phyloP scores from a whole-genome alignment of 768 basidiomycete genomes.

The Lenzites betulinus region DNA sequence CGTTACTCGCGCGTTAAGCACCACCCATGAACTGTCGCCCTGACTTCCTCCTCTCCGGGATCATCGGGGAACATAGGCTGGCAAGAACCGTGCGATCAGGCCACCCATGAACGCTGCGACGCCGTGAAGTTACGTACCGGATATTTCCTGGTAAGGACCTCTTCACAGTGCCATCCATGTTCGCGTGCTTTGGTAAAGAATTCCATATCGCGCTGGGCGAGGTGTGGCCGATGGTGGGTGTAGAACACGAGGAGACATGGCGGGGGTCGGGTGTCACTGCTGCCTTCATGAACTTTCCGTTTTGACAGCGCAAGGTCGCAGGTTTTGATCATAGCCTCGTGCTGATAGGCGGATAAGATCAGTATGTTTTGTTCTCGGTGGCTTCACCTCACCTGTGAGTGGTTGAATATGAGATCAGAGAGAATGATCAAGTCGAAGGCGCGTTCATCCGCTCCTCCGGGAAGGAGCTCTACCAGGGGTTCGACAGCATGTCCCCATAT shows the following conservation, averaged over 20 bases:
- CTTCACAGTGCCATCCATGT: slow-evolving; percentile 72
- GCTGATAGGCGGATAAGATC: slow-evolving; percentile 44
- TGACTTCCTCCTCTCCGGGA: slow-evolving; percentile 71
- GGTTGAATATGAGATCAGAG: slow-evolving; percentile 94
- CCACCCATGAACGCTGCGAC: neutral
- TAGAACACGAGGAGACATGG: slow-evolving; percentile 79
- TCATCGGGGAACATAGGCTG: slow-evolving; percentile 93
- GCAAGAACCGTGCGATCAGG: neutral
- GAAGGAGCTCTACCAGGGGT: slow-evolving; percentile 42
- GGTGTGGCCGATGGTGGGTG: slow-evolving; percentile 84
- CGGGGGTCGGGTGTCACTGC: slow-evolving; percentile 10
- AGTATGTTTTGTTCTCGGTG: neutral
- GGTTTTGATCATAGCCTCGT: slow-evolving; percentile 76
- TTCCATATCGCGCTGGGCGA: slow-evolving; percentile 78
- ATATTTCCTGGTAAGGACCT: slow-evolving; percentile 64
- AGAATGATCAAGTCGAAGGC: slow-evolving; percentile 82
- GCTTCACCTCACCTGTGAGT: slow-evolving; percentile 69
- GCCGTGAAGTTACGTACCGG: slow-evolving; percentile 50
- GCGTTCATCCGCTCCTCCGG: slow-evolving; percentile 16
- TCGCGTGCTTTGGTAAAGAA: slow-evolving; percentile 71
- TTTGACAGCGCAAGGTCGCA: slow-evolving; percentile 50
- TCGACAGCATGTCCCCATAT: slow-evolving; percentile 72
- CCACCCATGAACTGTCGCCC: slow-evolving; percentile 89
- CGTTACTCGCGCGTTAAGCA: slow-evolving; percentile 40
- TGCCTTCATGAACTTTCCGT: neutral